Evolutionary conservation across 208 protist genomes (phyloP).

Genomic region (Porcisia deanei): DNA sequence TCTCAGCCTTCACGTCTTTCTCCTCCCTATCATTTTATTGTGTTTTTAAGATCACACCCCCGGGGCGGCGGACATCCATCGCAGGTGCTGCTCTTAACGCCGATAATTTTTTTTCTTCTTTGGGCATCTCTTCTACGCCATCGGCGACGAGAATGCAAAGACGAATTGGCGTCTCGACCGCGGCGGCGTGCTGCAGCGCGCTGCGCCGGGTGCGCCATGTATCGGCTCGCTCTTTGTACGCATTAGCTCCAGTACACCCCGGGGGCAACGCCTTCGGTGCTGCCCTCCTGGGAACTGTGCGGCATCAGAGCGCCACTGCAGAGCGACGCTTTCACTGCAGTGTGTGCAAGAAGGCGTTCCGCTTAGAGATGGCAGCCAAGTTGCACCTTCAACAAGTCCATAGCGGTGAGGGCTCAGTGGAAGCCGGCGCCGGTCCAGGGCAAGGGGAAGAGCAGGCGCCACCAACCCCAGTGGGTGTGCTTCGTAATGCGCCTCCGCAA

Average conservation of each 20-base stretch:
- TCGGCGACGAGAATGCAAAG: slow-evolving; percentile 10
- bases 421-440: slow-evolving; percentile 63
- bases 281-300: slow-evolving; percentile 16
- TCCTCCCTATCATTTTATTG: no score
- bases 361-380: slow-evolving; percentile 88
- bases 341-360: slow-evolving; percentile 86
- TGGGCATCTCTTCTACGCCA: not conserved
- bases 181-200: slow-evolving; percentile 11
- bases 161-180: slow-evolving; percentile 6
- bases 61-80: not conserved
- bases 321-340: slow-evolving; percentile 90
- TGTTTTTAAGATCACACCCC: not conserved
- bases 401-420: slow-evolving; percentile 64
- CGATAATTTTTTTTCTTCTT: no score
- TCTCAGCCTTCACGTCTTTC: not conserved
- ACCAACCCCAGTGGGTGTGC: slow-evolving; percentile 17
- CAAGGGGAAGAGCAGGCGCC: slow-evolving; percentile 14
- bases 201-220: slow-evolving; percentile 27
- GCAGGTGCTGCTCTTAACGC: not conserved
- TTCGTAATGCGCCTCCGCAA: slow-evolving; percentile 32
- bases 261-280: not conserved
- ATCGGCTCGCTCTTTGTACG: not conserved
- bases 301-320: slow-evolving; percentile 37
- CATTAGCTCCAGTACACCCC: not conserved
- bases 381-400: slow-evolving; percentile 88